Conservation (phyloP, 2,329 filamentous ascomycete genomes). For the Neodidymelliopsis sp. region DNA sequence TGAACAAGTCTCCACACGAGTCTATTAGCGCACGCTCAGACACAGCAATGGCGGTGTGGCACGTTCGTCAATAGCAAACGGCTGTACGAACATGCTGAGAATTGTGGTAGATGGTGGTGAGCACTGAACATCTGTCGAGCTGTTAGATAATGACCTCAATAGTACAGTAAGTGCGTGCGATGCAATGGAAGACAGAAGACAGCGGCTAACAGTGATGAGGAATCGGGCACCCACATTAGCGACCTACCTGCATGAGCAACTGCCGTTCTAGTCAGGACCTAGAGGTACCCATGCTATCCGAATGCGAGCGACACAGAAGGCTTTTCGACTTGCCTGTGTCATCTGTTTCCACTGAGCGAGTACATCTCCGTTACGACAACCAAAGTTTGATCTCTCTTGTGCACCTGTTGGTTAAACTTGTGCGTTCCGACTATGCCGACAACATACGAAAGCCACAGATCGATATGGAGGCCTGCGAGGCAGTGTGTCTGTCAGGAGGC, state of each 20-base stretch:
- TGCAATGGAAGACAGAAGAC: not conserved
- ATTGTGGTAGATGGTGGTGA: too few relatives aligned
- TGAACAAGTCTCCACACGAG: not conserved
- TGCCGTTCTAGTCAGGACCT: not conserved
- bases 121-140: too few relatives aligned
- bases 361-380: too few relatives aligned
- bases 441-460: too few relatives aligned
- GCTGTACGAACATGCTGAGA: not conserved
- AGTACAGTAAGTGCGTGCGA: too few relatives aligned
- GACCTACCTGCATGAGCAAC: not conserved
- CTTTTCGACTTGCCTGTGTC: not conserved
- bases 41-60: not conserved
- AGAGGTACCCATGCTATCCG: not conserved
- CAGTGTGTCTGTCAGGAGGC: too few relatives aligned
- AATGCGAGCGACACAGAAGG: not conserved
- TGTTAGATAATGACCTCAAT: too few relatives aligned
- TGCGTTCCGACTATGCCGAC: too few relatives aligned
- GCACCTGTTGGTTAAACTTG: too few relatives aligned
- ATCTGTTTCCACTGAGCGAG: too few relatives aligned
- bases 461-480: too few relatives aligned
- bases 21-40: conserved; percentile 1
- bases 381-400: too few relatives aligned
- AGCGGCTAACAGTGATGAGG: not conserved
- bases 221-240: not conserved
- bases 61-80: not conserved